These are phyloP conservation scores for Diplodia sapinea DNA, from an alignment of 2,329 filamentous ascomycete species.

Conservation along the genomic window DNA sequence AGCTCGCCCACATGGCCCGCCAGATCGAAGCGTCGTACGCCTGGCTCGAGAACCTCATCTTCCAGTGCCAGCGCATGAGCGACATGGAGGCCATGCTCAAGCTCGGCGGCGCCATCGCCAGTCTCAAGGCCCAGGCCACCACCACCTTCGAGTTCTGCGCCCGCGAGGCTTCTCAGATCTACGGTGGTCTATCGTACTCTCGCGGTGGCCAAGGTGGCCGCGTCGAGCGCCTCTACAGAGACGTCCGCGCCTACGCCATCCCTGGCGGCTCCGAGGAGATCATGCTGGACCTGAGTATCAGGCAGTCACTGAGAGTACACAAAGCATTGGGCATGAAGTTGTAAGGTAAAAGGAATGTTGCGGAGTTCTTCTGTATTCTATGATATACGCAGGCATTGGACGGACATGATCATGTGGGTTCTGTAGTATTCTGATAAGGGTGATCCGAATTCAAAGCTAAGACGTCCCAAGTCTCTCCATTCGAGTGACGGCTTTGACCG, in stretches of 20 bases:
- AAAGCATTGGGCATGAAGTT: constrained; percentile 96
- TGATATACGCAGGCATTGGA: background rate
- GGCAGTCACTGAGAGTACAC: constrained; percentile 86
- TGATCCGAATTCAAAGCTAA: background rate
- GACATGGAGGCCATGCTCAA: constrained; percentile 96
- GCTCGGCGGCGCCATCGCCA: constrained; percentile 90
- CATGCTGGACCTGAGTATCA: constrained; percentile 95
- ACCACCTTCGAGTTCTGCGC: constrained; percentile 98
- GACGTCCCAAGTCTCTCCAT: background rate
- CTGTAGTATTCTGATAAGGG: background rate
- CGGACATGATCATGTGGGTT: background rate
- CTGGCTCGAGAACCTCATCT: constrained; percentile 96
- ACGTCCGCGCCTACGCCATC: constrained; percentile 93
- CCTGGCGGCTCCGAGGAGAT: constrained; percentile 97
- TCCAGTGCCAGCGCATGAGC: constrained; percentile 89
- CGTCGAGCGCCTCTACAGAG: constrained; percentile 91
- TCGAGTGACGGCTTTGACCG: background rate
- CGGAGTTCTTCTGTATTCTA: constrained; percentile 13
- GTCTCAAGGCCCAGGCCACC: constrained; percentile 91
- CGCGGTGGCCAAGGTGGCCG: constrained; percentile 94
- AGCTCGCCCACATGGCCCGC: constrained; percentile 96
- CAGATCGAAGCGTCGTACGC: constrained; percentile 97
- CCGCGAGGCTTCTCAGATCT: constrained; percentile 95
- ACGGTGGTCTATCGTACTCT: constrained; percentile 90
- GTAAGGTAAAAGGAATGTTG: constrained; percentile 53